Evolutionary conservation across 768 basidiomycete genomes (phyloP).

Genomic region (Boletus tomentosulus): DNA sequence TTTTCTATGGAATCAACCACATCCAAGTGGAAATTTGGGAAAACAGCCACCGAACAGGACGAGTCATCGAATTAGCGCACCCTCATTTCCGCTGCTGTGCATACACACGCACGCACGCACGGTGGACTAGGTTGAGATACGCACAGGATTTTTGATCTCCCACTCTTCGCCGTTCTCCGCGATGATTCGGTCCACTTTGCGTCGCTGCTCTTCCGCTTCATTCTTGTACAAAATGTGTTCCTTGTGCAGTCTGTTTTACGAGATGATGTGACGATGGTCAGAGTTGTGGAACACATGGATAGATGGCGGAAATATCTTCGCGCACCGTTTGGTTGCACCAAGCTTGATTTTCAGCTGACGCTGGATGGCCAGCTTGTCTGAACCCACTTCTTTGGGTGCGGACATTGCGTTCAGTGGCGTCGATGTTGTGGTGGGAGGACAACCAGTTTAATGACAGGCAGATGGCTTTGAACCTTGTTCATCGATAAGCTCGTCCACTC

Average conservation of each 20-base stretch:
- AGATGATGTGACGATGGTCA: constrained; percentile 9
- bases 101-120: constrained; percentile 10
- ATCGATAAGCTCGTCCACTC: constrained; percentile 7
- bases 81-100: constrained; percentile 29
- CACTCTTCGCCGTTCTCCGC: constrained; percentile 64
- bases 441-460: background rate
- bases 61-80: constrained; percentile 19
- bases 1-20: constrained; percentile 38
- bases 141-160: constrained; percentile 72
- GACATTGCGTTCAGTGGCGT: constrained; percentile 15
- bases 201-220: constrained; percentile 57
- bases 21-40: constrained; percentile 4
- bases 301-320: constrained; percentile 15
- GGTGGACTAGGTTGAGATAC: constrained; percentile 27
- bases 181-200: constrained; percentile 58
- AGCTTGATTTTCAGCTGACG: constrained; percentile 78
- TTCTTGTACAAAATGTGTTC: constrained; percentile 63
- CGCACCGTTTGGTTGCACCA: constrained; percentile 61
- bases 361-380: constrained; percentile 36
- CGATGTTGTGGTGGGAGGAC: constrained; percentile 10
- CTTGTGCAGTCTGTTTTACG: constrained; percentile 52
- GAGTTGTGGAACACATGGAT: background rate
- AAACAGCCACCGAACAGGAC: constrained; percentile 15
- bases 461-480: background rate
- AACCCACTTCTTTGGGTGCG: constrained; percentile 6